A percentile compares a stretch with the other conserved stretches of the same genome.
phyloP scores from a whole-genome alignment of 129 eudicot species.

The Sambucus nigra region DNA sequence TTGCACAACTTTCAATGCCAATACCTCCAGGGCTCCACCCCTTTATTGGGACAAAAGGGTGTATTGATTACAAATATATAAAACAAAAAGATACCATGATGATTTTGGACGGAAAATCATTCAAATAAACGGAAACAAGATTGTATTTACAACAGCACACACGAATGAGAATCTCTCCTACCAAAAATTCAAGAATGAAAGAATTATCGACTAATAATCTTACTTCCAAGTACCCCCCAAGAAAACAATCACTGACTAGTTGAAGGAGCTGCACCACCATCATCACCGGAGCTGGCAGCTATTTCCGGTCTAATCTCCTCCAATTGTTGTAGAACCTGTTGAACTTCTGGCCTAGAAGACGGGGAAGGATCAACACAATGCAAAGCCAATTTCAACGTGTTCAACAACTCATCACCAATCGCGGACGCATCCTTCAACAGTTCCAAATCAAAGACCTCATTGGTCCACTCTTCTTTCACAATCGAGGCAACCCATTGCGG shows the following conservation, averaged over 20 bases:
- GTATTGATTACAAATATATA: background rate
- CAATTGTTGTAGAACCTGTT: conserved; percentile 60
- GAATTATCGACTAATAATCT: conserved; percentile 1
- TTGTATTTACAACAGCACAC: conserved; percentile 19
- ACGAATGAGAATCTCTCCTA: background rate
- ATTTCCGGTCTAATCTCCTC: conserved; percentile 65
- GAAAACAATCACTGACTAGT: conserved; percentile 19
- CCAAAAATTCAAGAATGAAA: conserved; percentile 44
- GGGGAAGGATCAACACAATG: conserved; percentile 91
- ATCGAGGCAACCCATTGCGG: conserved; percentile 93
- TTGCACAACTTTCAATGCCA: too few species aligned
- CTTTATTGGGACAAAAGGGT: background rate
- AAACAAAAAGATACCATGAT: background rate
- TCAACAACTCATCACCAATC: conserved; percentile 78
- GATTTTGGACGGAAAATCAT: background rate
- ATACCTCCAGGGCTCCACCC: background rate
- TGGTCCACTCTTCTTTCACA: conserved; percentile 92
- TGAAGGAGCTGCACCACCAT: conserved; percentile 25
- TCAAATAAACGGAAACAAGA: background rate
- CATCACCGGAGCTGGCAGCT: conserved; percentile 45
- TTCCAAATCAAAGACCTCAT: conserved; percentile 82
- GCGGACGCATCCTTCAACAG: conserved; percentile 74
- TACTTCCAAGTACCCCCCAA: background rate
- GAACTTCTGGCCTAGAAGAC: conserved; percentile 69
- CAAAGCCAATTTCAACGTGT: conserved; percentile 70